These are phyloP conservation scores for Lasiodiplodia sp. DNA, from an alignment of 2,329 filamentous ascomycete species.

Conservation along the genomic window DNA sequence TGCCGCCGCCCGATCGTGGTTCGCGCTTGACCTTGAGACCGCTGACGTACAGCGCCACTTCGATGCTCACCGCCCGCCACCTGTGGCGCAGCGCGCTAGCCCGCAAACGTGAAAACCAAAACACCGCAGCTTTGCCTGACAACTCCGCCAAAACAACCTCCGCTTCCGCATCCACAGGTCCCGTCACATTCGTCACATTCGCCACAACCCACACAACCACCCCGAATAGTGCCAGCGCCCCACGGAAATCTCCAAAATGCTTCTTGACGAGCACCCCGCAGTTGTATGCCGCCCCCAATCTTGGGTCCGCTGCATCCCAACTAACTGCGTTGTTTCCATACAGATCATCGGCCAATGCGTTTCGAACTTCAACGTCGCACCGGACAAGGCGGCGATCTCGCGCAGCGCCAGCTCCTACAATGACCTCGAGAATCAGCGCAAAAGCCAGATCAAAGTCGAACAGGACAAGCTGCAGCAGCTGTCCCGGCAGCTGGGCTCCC, in stretches of 20 bases:
- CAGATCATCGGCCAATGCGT: conserved; percentile 92
- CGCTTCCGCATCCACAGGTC: neutral
- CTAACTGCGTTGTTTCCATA: conserved; percentile 6
- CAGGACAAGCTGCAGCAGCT: conserved; percentile 61
- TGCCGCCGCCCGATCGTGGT: conserved; percentile 3
- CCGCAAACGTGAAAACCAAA: conserved; percentile 25
- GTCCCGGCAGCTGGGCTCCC: conserved; percentile 75
- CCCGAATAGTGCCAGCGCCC: neutral
- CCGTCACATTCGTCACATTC: no score
- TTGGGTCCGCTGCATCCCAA: neutral
- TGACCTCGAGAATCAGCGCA: conserved; percentile 83
- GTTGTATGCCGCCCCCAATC: conserved; percentile 63
- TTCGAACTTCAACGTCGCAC: conserved; percentile 91
- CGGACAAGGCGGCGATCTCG: conserved; percentile 82
- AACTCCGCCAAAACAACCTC: neutral
- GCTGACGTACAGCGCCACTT: conserved; percentile 22
- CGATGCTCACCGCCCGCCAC: conserved; percentile 9
- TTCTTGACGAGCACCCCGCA: conserved; percentile 92
- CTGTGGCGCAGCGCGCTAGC: conserved; percentile 16
- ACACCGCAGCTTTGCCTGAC: conserved; percentile 6
- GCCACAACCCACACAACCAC: neutral
- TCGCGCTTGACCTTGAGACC: conserved; percentile 2
- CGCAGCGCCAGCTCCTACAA: conserved; percentile 85
- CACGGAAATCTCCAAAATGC: conserved; percentile 66
- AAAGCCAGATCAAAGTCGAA: conserved; percentile 55